These are phyloP conservation scores for Cladosporium sp. DNA, from an alignment of 2,329 filamentous ascomycete genomes.

Conservation along the genomic window DNA sequence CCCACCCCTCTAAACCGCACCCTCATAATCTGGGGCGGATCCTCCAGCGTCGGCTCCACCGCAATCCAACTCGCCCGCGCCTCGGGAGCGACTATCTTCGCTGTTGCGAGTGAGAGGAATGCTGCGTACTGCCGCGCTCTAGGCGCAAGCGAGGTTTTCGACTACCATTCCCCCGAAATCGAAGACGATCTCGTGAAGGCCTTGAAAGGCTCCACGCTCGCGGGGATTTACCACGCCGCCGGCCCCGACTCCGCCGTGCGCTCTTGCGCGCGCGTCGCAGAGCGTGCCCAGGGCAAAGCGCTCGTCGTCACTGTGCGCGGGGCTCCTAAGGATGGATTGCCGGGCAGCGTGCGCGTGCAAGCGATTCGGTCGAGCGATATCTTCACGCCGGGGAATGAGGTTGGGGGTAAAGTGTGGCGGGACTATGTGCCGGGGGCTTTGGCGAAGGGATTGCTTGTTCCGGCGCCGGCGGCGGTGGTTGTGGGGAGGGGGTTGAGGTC, in stretches of 20 bases:
- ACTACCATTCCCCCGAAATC: constrained; percentile 38
- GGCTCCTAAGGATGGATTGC: constrained; percentile 28
- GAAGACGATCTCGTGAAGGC: constrained; percentile 31
- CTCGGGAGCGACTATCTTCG: constrained; percentile 44
- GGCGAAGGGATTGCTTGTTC: constrained; percentile 36
- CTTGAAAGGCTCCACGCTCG: constrained; percentile 34
- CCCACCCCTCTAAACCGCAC: constrained; percentile 33
- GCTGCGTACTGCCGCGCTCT: constrained; percentile 46
- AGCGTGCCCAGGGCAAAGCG: constrained; percentile 31
- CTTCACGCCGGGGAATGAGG: constrained; percentile 26
- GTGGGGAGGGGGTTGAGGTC: constrained; percentile 45
- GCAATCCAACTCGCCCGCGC: constrained; percentile 48
- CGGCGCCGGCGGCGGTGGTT: constrained; percentile 43
- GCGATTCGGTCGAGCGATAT: constrained; percentile 31
- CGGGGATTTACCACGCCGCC: constrained; percentile 33
- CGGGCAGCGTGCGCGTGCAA: constrained; percentile 28
- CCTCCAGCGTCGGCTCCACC: constrained; percentile 49
- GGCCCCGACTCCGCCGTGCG: constrained; percentile 28
- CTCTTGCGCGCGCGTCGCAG: constrained; percentile 32
- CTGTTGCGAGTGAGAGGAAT: constrained; percentile 35
- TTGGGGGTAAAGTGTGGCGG: constrained; percentile 33
- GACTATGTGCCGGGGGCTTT: constrained; percentile 36
- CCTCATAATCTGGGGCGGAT: constrained; percentile 54
- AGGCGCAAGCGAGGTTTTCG: constrained; percentile 48
- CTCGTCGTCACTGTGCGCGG: constrained; percentile 31